phyloP scores from a whole-genome alignment of 1,284 basidiomycete species.

The Psilocybe mexicana region DNA sequence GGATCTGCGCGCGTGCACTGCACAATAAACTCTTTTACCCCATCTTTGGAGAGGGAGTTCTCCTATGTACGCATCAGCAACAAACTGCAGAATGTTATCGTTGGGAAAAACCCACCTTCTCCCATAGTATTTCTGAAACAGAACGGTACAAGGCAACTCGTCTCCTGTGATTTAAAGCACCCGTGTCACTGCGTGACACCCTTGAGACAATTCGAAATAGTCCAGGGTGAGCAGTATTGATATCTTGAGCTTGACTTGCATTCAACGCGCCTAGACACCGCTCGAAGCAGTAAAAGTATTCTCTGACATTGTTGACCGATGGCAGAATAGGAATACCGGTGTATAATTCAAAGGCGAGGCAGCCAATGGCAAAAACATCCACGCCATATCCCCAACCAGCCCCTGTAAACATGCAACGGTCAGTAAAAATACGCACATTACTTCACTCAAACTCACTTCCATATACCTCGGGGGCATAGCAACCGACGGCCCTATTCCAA shows the following conservation, averaged over 20 bases:
- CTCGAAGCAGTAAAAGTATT: not conserved
- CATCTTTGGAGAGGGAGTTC: too few relatives aligned
- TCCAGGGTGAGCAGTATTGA: not conserved
- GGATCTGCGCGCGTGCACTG: too few relatives aligned
- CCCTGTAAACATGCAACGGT: not conserved
- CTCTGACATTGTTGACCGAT: not conserved
- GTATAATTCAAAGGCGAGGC: not conserved
- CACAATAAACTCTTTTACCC: too few relatives aligned
- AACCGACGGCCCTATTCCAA: not conserved
- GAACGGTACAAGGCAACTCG: too few relatives aligned
- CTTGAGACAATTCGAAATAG: not conserved
- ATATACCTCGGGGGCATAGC: constrained; percentile 2
- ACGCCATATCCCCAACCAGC: not conserved
- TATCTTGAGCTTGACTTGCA: not conserved
- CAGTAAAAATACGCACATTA: not conserved
- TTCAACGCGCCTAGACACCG: not conserved
- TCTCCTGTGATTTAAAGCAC: too few relatives aligned
- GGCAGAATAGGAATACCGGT: not conserved
- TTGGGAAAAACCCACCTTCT: too few relatives aligned
- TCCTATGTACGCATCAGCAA: too few relatives aligned
- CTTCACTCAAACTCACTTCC: not conserved
- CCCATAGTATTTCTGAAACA: too few relatives aligned
- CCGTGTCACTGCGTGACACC: too few relatives aligned
- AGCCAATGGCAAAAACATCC: not conserved
- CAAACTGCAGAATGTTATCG: too few relatives aligned